phyloP scores from a whole-genome alignment of 2,329 filamentous ascomycete species.

The Aspergillus neotritici region DNA sequence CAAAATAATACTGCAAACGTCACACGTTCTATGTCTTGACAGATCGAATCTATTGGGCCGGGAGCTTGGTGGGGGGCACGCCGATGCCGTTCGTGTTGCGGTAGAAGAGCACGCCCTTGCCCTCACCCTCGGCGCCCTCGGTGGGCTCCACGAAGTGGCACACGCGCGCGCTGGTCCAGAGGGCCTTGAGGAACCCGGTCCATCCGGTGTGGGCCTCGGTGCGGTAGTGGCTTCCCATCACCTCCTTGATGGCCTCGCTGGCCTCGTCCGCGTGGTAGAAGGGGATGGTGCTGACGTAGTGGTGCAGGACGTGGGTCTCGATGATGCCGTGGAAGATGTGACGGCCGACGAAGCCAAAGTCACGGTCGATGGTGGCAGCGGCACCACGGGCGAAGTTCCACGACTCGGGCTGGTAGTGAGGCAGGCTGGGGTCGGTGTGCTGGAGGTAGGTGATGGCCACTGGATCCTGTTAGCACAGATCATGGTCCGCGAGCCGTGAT shows the following conservation, averaged over 20 bases:
- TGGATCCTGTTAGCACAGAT: slow-evolving; percentile 32
- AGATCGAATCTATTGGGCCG: slow-evolving; percentile 19
- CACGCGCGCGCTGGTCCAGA: slow-evolving; percentile 75
- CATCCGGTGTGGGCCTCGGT: slow-evolving; percentile 70
- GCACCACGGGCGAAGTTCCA: slow-evolving; percentile 95
- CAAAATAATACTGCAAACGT: slow-evolving; percentile 2
- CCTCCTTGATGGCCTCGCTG: slow-evolving; percentile 82
- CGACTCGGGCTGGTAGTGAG: slow-evolving; percentile 78
- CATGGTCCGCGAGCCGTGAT: neutral
- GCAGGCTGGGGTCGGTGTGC: slow-evolving; percentile 90
- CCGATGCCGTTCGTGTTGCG: slow-evolving; percentile 89
- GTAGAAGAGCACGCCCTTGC: slow-evolving; percentile 86
- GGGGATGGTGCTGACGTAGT: slow-evolving; percentile 92
- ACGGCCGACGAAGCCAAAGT: slow-evolving; percentile 93
- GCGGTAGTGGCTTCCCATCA: slow-evolving; percentile 96
- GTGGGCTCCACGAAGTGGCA: slow-evolving; percentile 98
- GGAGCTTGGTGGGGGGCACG: slow-evolving; percentile 47
- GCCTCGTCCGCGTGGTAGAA: slow-evolving; percentile 97
- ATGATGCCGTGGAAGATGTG: slow-evolving; percentile 90
- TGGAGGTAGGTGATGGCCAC: slow-evolving; percentile 97
- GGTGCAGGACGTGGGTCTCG: slow-evolving; percentile 95
- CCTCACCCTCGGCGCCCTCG: slow-evolving; percentile 70
- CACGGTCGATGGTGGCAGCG: slow-evolving; percentile 91
- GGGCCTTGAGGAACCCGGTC: slow-evolving; percentile 73
- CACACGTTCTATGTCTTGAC: slow-evolving; percentile 14